Evolutionary conservation across 2,329 filamentous ascomycete species (phyloP), one percentile per base, ranked within the genome.

Genomic region (Monilinia aucupariae): DNA sequence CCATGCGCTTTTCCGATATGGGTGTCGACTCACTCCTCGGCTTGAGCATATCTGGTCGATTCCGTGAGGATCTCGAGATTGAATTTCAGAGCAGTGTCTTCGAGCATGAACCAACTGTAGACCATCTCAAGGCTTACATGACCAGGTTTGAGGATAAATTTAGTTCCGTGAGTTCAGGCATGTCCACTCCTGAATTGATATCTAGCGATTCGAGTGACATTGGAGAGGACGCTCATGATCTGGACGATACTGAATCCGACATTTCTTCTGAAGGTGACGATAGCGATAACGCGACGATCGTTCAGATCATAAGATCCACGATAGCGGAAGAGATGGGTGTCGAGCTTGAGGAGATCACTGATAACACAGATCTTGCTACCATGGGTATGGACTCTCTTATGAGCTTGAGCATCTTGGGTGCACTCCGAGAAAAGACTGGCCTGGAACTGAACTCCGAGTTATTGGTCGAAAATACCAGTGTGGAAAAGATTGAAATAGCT

Each of bases 1-100:
- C 80, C 62, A 81, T 81, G 13, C 77, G 76, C 48, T 84, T 85
- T 68, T 75, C 77, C 3, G 82, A 85, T 66, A 75, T 85, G 2
- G 83, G 83, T 25, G 80, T 85, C n/a, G 83, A 86, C 70, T 85
- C 83, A 2, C 76, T 86, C 22, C 80, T 86, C 73, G 78, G 80
- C 1, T 74, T 86, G 47, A 83, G 80, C 4, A 82, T 85, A 47
- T 78, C 78, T 13, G 81, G 80, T 22, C 77, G 81, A 27, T 79
- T 85, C 63, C 80, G 81, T 10, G 82, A 85, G 65, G 82, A 85
- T 27, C 74, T 85, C 8, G 78, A 82, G 51, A 71, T 85, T 12
- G 75, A 79, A 67, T 81, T 64, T 9, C 76, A 79, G 67, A 80
- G 79, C 3, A 77, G 82, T 52, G 78, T 80, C 0, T 83, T 85